These are phyloP conservation scores for Sarcomyxa edulis DNA, from an alignment of 768 basidiomycete genomes.

Conservation along the genomic window DNA sequence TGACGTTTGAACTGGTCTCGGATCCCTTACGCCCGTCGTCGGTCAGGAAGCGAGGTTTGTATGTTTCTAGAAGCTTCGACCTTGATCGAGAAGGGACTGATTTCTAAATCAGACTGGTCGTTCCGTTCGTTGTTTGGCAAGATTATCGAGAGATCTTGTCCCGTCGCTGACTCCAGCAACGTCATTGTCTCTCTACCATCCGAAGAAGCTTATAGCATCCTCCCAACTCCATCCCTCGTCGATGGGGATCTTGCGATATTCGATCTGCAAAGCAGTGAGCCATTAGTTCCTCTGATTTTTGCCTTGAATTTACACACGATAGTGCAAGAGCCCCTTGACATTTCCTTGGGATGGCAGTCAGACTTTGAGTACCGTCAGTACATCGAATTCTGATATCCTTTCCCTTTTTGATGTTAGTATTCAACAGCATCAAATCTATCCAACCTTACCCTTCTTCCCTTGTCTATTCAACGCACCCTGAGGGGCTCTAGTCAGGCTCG, in stretches of 20 bases:
- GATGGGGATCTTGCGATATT: conserved; percentile 37
- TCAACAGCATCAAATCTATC: conserved; percentile 29
- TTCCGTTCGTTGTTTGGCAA: conserved; percentile 65
- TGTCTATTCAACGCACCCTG: conserved; percentile 66
- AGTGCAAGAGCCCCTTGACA: conserved; percentile 46
- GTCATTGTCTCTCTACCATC: conserved; percentile 45
- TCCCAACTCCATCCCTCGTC: conserved; percentile 43
- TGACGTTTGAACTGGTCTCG: conserved; percentile 72
- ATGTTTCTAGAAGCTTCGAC: not conserved
- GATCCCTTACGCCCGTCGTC: conserved; percentile 62
- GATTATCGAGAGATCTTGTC: conserved; percentile 57
- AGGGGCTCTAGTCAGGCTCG: conserved; percentile 71
- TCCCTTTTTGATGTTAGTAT: not conserved
- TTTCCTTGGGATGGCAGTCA: conserved; percentile 48
- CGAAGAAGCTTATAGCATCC: conserved; percentile 35
- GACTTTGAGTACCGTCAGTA: conserved; percentile 60
- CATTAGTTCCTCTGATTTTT: conserved; percentile 3
- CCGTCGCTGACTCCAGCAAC: conserved; percentile 58
- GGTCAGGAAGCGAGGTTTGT: conserved; percentile 51
- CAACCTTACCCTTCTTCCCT: conserved; percentile 37
- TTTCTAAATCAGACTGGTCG: conserved; percentile 59
- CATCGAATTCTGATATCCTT: not conserved
- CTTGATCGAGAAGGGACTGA: conserved; percentile 1
- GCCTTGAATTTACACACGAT: conserved; percentile 10
- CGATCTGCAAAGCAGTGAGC: conserved; percentile 42